Evolutionary conservation across 2,329 filamentous ascomycete species (phyloP).

Genomic region (Aureobasidium melanogenum): DNA sequence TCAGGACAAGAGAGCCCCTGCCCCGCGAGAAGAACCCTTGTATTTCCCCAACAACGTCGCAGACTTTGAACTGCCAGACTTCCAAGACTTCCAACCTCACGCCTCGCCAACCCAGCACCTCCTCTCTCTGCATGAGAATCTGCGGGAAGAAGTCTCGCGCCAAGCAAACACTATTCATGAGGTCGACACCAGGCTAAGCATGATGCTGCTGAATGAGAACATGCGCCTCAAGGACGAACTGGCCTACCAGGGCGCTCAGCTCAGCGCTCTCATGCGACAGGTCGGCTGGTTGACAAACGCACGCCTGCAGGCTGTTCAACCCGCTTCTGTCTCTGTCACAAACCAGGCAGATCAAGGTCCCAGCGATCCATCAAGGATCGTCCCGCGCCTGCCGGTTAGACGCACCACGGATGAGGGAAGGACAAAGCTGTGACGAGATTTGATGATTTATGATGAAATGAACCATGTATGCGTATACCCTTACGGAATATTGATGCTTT

Average conservation of each 20-base stretch:
- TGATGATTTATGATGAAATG: conserved; percentile 5
- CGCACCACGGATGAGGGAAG: conserved; percentile 27
- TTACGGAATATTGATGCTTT: background rate
- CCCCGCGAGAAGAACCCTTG: background rate
- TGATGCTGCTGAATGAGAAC: conserved; percentile 56
- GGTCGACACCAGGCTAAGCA: conserved; percentile 51
- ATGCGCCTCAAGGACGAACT: conserved; percentile 54
- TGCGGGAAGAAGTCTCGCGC: conserved; percentile 51
- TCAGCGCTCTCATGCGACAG: conserved; percentile 51
- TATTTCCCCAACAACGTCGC: background rate
- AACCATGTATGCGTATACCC: conserved; percentile 1
- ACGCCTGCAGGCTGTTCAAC: conserved; percentile 37
- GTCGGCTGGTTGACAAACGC: conserved; percentile 55
- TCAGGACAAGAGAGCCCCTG: background rate
- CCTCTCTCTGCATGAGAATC: conserved; percentile 51
- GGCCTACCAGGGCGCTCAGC: conserved; percentile 51
- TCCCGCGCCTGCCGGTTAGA: conserved; percentile 18
- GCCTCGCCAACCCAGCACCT: conserved; percentile 47
- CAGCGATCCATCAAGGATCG: conserved; percentile 9
- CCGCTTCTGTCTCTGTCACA: conserved; percentile 13
- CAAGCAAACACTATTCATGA: conserved; percentile 48
- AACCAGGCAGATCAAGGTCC: conserved; percentile 3
- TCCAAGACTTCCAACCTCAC: conserved; percentile 24
- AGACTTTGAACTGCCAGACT: background rate
- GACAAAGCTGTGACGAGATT: conserved; percentile 25